These are phyloP conservation scores for Lepidopterella palustris DNA, from an alignment of 495 filamentous ascomycete species.

Conservation along the genomic window DNA sequence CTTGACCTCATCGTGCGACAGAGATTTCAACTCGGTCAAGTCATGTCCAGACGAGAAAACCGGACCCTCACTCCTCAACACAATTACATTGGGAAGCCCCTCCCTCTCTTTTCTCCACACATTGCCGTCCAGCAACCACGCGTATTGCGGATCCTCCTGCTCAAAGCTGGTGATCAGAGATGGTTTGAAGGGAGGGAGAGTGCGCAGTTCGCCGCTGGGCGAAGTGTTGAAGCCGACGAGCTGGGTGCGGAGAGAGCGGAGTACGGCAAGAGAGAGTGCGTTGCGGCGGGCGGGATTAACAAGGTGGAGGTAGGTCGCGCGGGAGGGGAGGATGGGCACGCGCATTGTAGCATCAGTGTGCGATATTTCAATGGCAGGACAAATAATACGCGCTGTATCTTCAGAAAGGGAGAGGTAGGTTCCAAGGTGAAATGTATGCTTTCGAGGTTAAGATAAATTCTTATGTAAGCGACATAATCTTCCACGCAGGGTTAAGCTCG, in stretches of 20 bases:
- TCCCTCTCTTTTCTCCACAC: conserved; percentile 1
- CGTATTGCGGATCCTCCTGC: conserved; percentile 4
- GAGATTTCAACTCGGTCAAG: conserved; percentile 2
- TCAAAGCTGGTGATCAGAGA: conserved; percentile 1
- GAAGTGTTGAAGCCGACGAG: conserved; percentile 10
- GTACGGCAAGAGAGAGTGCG: conserved; percentile 7
- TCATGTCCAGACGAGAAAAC: conserved; percentile 15
- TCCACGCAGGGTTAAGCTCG: no score
- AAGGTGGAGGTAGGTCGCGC: conserved; percentile 4
- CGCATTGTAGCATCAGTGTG: no score
- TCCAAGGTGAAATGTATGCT: no score
- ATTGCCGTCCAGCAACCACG: conserved; percentile 8
- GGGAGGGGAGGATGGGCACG: background rate
- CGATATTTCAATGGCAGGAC: no score
- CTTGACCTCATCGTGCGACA: conserved; percentile 7
- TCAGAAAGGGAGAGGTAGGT: no score
- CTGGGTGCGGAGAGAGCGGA: conserved; percentile 6
- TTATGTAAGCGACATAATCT: no score
- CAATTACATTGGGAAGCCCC: conserved; percentile 10
- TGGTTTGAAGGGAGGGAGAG: conserved; percentile 9
- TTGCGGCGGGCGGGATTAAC: conserved; percentile 11
- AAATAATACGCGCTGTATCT: no score
- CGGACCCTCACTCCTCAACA: conserved; percentile 6
- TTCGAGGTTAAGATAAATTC: no score
- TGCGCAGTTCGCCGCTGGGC: conserved; percentile 3